phyloP scores from a whole-genome alignment of 192 early-diverging fungal species.

The Glomus cerebriforme region DNA sequence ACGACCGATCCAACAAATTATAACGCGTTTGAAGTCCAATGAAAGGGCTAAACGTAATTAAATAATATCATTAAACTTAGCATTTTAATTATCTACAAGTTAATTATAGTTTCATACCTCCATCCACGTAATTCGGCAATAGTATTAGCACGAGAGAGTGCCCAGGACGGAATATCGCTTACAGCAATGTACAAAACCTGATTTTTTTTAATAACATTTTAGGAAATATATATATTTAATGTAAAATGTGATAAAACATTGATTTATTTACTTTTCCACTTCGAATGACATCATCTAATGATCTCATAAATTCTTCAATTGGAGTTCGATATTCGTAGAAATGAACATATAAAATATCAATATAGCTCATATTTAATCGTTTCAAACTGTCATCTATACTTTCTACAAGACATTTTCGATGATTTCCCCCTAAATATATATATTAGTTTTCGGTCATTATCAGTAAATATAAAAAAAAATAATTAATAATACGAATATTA shows the following conservation, averaged over 20 bases:
- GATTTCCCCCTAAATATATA: constrained; percentile 17
- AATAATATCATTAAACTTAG: background rate
- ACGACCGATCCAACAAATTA: constrained; percentile 38
- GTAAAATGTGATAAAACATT: too few relatives aligned
- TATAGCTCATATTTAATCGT: constrained; percentile 36
- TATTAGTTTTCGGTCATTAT: background rate
- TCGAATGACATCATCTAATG: constrained; percentile 60
- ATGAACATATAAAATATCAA: constrained; percentile 37
- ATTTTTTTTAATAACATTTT: background rate
- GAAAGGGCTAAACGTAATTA: constrained; percentile 27
- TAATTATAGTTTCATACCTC: background rate
- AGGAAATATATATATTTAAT: background rate
- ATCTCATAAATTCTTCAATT: constrained; percentile 61
- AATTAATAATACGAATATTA: too few relatives aligned
- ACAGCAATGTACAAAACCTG: constrained; percentile 49
- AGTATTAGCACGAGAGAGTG: constrained; percentile 30
- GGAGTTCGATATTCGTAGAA: constrained; percentile 39
- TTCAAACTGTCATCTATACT: constrained; percentile 48
- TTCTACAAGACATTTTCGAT: constrained; percentile 35
- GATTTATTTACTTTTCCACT: constrained; percentile 47
- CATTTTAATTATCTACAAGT: background rate
- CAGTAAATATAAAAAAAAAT: too few relatives aligned
- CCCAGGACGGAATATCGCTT: constrained; percentile 41
- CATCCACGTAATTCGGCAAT: constrained; percentile 1
- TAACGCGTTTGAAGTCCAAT: constrained; percentile 41